Conservation (phyloP, 176 grass and related monocot species). For the Eragrostis curvula region DNA sequence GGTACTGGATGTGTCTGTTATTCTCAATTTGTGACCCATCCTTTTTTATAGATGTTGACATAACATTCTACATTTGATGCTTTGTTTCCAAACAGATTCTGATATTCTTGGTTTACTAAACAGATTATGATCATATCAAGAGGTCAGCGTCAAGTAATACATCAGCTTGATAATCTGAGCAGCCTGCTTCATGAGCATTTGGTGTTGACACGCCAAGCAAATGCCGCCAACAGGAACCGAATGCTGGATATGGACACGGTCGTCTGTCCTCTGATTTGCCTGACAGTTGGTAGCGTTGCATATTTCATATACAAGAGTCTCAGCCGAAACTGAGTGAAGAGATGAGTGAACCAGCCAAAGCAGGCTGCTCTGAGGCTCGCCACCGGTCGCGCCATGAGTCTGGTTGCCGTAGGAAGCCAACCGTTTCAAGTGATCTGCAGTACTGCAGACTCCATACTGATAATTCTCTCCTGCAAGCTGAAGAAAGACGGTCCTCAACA, state of each 20-base stretch:
- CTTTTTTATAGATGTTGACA: constrained; percentile 17
- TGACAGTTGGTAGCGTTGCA: constrained; percentile 58
- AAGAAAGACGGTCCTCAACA: constrained; percentile 26
- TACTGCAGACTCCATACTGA: constrained; percentile 26
- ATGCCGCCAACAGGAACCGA: constrained; percentile 37
- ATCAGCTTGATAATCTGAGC: constrained; percentile 83
- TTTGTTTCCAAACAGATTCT: constrained; percentile 54
- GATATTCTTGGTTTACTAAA: constrained; percentile 37
- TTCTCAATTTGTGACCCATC: background rate
- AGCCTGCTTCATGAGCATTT: constrained; percentile 78
- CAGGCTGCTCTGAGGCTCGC: background rate
- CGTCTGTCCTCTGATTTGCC: constrained; percentile 54
- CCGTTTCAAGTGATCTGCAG: constrained; percentile 24
- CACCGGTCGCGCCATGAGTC: background rate
- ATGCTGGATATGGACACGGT: constrained; percentile 52
- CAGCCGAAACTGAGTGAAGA: constrained; percentile 45
- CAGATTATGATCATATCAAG: constrained; percentile 75
- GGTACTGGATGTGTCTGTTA: background rate
- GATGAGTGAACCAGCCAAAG: constrained; percentile 24
- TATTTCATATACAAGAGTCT: constrained; percentile 68
- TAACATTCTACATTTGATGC: constrained; percentile 16
- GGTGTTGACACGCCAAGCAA: constrained; percentile 48
- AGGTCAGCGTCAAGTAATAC: constrained; percentile 86
- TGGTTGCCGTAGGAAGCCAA: background rate
- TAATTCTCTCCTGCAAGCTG: constrained; percentile 34